phyloP scores from a whole-genome alignment of 306 rosid species.

The Gastrolobium bilobum region DNA sequence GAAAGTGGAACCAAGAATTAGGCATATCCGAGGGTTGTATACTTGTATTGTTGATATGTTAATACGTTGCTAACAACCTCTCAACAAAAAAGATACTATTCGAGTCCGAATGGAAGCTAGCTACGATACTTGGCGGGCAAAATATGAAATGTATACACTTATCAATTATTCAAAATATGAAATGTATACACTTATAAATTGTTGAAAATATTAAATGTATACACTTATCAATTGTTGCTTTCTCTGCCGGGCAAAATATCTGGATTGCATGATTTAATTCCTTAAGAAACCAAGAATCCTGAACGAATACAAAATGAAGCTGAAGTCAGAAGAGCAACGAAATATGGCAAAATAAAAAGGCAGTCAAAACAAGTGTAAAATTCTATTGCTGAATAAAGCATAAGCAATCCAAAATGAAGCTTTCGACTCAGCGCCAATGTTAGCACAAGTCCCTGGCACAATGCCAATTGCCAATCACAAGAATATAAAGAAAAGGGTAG shows the following conservation, averaged over 20 bases:
- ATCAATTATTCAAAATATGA: not conserved
- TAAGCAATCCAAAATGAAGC: not conserved
- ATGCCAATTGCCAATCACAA: not conserved
- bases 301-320: not conserved
- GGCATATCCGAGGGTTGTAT: not conserved
- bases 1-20: slow-evolving; percentile 21
- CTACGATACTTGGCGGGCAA: not conserved
- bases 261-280: slow-evolving; percentile 12
- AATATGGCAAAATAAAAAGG: not conserved
- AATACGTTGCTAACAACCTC: slow-evolving; percentile 10
- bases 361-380: not conserved
- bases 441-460: not conserved
- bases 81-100: not conserved
- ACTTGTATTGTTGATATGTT: not conserved
- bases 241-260: not conserved
- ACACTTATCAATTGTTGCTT: not conserved
- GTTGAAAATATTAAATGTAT: not conserved
- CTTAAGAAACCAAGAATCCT: not conserved
- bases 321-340: not conserved
- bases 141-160: not conserved
- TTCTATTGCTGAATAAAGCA: not conserved
- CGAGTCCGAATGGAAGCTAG: not conserved
- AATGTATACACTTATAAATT: not conserved
- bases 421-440: not conserved
- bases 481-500: not conserved